Evolutionary conservation across 306 rosid species (phyloP).

Genomic region (Vigna radiata): DNA sequence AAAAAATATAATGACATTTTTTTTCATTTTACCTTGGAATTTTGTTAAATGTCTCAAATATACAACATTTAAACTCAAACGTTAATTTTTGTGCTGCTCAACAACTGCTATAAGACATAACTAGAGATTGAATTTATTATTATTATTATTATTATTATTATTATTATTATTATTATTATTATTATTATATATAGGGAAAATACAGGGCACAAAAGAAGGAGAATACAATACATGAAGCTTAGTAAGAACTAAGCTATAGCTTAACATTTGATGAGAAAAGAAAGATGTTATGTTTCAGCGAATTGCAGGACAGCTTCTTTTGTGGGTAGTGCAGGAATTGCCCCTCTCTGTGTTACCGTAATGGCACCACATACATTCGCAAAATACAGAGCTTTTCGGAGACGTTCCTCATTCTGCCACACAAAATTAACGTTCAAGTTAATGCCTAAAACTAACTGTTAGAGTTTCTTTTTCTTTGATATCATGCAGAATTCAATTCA

Average conservation of each 20-base stretch:
- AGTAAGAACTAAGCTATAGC: slow-evolving; percentile 30
- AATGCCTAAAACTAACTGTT: neutral
- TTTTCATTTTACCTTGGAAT: too few relatives aligned
- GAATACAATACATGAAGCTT: slow-evolving; percentile 25
- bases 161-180: neutral
- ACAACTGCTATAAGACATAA: slow-evolving; percentile 36
- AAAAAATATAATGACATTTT: neutral
- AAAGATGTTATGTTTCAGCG: slow-evolving; percentile 33
- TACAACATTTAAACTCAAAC: neutral
- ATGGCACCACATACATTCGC: slow-evolving; percentile 86
- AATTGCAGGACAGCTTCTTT: slow-evolving; percentile 66
- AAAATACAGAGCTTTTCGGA: slow-evolving; percentile 70
- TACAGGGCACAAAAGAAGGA: slow-evolving; percentile 8
- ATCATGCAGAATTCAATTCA: neutral
- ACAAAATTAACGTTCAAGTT: neutral
- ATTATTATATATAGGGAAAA: slow-evolving; percentile 1
- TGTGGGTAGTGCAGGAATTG: slow-evolving; percentile 88
- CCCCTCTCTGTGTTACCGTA: slow-evolving; percentile 80
- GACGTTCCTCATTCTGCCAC: slow-evolving; percentile 65
- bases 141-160: neutral
- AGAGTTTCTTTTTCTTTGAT: neutral
- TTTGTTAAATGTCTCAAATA: slow-evolving; percentile 27
- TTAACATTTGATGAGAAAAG: slow-evolving; percentile 45
- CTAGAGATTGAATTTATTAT: slow-evolving; percentile 41
- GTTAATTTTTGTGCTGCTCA: slow-evolving; percentile 13